phyloP scores from a whole-genome alignment of 345 rosid species.

The Trapa bicornis region DNA sequence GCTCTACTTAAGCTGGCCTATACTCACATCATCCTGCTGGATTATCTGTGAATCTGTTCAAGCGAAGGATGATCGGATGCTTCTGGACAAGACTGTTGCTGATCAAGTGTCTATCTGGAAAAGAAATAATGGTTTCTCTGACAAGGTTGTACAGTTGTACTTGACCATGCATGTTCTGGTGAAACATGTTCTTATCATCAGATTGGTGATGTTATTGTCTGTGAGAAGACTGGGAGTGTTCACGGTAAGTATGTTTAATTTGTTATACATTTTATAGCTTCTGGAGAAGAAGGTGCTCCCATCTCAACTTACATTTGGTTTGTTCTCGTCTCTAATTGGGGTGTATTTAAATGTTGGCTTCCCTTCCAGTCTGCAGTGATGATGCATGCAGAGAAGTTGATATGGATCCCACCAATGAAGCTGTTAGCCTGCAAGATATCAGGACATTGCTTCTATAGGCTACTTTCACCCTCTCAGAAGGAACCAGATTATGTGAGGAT shows the following conservation, averaged over 20 bases:
- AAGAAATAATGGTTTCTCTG: conserved; percentile 53
- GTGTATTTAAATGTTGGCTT: conserved; percentile 5
- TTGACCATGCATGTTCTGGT: conserved; percentile 67
- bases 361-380: conserved; percentile 53
- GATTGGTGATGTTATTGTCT: conserved; percentile 71
- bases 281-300: background rate
- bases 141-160: conserved; percentile 32
- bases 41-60: conserved; percentile 12
- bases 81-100: conserved; percentile 77
- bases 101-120: conserved; percentile 78
- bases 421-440: conserved; percentile 80
- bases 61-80: conserved; percentile 70
- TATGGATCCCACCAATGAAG: conserved; percentile 49
- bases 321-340: background rate
- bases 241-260: conserved; percentile 41
- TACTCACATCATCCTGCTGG: background rate
- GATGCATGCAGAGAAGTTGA: conserved; percentile 80
- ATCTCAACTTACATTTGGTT: background rate
- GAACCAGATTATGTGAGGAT: conserved; percentile 38
- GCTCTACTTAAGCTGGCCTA: background rate
- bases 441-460: conserved; percentile 65
- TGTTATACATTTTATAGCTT: background rate
- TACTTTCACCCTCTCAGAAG: conserved; percentile 44
- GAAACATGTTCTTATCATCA: conserved; percentile 71
- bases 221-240: conserved; percentile 86